Conservation (phyloP, 164 flowering plant genomes). For the Amborella trichopoda region DNA sequence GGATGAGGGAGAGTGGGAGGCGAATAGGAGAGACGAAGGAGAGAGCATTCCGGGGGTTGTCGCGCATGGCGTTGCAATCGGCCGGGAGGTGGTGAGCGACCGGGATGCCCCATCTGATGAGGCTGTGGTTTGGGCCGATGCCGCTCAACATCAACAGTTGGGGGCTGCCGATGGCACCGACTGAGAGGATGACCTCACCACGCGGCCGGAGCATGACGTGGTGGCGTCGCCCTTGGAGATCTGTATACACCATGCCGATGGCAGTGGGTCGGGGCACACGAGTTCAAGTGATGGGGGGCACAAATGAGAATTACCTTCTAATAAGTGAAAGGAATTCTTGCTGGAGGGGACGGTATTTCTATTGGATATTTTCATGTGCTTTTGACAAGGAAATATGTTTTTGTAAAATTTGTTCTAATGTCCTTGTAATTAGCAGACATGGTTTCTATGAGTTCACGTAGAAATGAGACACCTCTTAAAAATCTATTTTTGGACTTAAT, state of each 20-base stretch:
- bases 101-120: conserved; percentile 68
- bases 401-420: too few species aligned
- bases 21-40: conserved; percentile 59
- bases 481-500: too few species aligned
- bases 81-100: conserved; percentile 37
- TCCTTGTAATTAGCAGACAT: too few species aligned
- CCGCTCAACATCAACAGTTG: conserved; percentile 80
- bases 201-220: conserved; percentile 58
- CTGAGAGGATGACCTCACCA: conserved; percentile 65
- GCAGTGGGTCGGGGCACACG: too few species aligned
- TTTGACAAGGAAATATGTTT: too few species aligned
- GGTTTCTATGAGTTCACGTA: too few species aligned
- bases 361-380: too few species aligned
- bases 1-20: conserved; percentile 56
- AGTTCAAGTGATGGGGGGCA: too few species aligned
- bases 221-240: conserved; percentile 40
- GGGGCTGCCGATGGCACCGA: conserved; percentile 87
- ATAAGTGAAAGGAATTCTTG: too few species aligned
- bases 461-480: too few species aligned
- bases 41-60: conserved; percentile 71
- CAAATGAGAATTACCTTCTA: too few species aligned
- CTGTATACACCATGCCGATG: conserved; percentile 63
- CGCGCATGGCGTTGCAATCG: conserved; percentile 61
- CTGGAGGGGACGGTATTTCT: too few species aligned
- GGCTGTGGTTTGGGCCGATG: conserved; percentile 57